Evolutionary conservation across 306 rosid species (phyloP).

Genomic region (Carpinus fangiana): DNA sequence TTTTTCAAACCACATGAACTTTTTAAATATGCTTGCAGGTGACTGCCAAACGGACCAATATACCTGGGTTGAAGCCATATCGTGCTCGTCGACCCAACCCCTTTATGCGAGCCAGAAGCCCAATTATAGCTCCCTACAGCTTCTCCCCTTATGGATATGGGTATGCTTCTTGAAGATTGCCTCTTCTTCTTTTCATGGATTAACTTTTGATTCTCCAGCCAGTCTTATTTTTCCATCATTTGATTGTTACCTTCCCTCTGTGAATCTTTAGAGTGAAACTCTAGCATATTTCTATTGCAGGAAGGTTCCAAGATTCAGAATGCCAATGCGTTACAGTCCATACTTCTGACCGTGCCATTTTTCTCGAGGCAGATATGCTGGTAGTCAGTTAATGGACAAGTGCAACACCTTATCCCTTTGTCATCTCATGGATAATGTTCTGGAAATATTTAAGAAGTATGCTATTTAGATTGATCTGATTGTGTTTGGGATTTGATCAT

Average conservation of each 20-base stretch:
- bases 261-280: conserved; percentile 5
- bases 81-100: conserved; percentile 73
- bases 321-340: conserved; percentile 78
- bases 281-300: conserved; percentile 44
- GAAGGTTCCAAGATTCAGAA: conserved; percentile 80
- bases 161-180: conserved; percentile 34
- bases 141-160: conserved; percentile 77
- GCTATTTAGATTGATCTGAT: conserved; percentile 29
- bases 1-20: conserved; percentile 11
- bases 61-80: conserved; percentile 83
- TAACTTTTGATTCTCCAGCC: not conserved
- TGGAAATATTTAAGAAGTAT: conserved; percentile 21
- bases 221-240: not conserved
- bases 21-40: conserved; percentile 41
- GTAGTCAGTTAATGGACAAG: conserved; percentile 5
- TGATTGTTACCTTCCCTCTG: not conserved
- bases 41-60: conserved; percentile 68
- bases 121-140: conserved; percentile 58
- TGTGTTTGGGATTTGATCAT: conserved; percentile 36
- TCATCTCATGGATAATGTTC: conserved; percentile 27
- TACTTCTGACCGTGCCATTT: conserved; percentile 50
- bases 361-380: conserved; percentile 22
- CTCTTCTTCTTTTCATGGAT: not conserved
- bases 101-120: conserved; percentile 55
- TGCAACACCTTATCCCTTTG: conserved; percentile 18